Base-by-base conservation (phyloP, 2,329 filamentous ascomycete species). In the Beauveria sp. region DNA sequence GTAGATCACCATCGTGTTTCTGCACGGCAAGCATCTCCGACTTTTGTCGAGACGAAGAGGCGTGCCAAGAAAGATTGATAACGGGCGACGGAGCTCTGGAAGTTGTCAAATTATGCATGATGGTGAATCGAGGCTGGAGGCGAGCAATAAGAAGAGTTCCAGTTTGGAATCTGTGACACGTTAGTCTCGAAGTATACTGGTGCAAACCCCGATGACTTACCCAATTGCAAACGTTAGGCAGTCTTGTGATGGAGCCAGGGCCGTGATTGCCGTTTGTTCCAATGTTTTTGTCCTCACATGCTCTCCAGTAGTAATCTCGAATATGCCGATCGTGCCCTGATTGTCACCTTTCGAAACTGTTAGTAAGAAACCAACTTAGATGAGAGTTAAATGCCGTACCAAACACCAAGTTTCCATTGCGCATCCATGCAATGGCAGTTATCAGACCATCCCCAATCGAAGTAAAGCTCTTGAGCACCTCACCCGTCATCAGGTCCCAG, bases 1-100 rank as follows among this genome's bases (percentile, higher is more conserved):
- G 85, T 51, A 99, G 78, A 70, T 99, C 93, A 22, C 95, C 93
- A 70, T 97, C 93, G 57, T 89, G 84, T 3, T 91, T 95, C 75
- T 98, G 93, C 9, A 92, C 90, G 1, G 93, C 93, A 69, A 99
- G 79, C 95, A 99, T 99, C 70, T 98, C 93, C 1, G 95, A 96
- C 75, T 96, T 97, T 74, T 97, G 93, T 66, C 93, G 91, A 0
- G 93, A 89, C 0, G 95, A 97, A 0, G 95, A 97, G 43, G 93
- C 93, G 79, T 99, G 95, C 95, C 95, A 99, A 62, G 91, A 86
- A 22, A 99, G 77, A 9, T 87, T 90, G 4, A 93, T 86, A 56
- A 99, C 92, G 2, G 91, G 89, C 1, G 93, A 97, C 1, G 95
- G 93, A 1, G 86, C 85, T 68, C 91, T 83, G 0, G 89, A 89